Evolutionary conservation across 73 alveolate species (phyloP).

Genomic region (Blepharisma japonicum): DNA sequence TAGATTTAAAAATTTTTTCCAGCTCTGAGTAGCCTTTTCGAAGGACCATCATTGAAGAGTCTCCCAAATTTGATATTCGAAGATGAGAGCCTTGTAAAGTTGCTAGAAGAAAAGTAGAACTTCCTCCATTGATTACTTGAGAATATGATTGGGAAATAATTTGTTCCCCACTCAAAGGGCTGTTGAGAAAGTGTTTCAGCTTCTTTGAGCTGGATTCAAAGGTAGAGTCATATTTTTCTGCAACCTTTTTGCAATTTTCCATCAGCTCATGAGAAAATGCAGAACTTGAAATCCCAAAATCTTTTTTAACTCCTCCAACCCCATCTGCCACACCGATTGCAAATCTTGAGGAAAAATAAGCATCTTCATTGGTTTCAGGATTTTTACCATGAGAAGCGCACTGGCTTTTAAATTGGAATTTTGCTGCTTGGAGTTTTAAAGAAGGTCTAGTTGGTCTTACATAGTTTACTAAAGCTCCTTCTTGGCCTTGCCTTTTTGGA

Average conservation of each 20-base stretch:
- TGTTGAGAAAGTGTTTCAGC: neutral
- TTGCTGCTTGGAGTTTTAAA: too few relatives aligned
- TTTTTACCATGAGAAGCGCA: neutral
- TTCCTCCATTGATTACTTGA: neutral
- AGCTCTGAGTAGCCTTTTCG: neutral
- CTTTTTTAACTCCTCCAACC: neutral
- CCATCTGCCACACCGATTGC: conserved; percentile 17
- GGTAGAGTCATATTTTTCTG: too few relatives aligned
- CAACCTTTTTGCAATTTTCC: neutral
- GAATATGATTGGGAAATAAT: neutral
- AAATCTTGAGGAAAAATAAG: conserved; percentile 2
- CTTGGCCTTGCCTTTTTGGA: too few relatives aligned
- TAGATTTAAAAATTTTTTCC: neutral
- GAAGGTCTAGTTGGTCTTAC: too few relatives aligned
- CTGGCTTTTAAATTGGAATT: too few relatives aligned
- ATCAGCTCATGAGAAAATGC: conserved; percentile 19
- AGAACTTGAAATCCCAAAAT: conserved; percentile 1
- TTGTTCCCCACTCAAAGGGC: neutral
- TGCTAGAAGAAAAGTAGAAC: conserved; percentile 12
- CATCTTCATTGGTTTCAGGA: conserved; percentile 2
- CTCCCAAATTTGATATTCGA: neutral
- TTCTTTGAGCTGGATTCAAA: too few relatives aligned
- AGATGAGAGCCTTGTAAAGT: neutral
- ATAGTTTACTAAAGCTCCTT: too few relatives aligned
- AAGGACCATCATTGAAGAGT: neutral